phyloP scores from a whole-genome alignment of 1,139 yeast species.

The Saccharomyces hybrid region DNA sequence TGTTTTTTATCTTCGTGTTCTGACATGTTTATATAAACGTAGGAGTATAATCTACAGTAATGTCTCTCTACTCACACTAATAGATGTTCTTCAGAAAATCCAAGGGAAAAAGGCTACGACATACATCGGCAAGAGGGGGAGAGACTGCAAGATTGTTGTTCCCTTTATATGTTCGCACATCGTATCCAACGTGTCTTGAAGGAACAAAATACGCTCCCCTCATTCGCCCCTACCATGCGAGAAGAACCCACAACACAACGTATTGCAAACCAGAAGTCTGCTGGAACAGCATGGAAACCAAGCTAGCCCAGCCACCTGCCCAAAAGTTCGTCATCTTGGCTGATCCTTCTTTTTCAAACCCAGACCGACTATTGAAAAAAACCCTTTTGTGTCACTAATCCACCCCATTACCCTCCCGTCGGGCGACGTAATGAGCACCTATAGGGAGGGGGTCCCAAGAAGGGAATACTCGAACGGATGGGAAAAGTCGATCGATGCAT shows the following conservation, averaged over 20 bases:
- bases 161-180: not conserved
- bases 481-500: not conserved
- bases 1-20: slow-evolving; percentile 26
- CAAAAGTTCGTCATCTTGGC: not conserved
- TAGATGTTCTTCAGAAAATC: not conserved
- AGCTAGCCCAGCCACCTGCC: not conserved
- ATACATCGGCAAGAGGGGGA: not conserved
- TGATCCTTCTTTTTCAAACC: not conserved
- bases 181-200: not conserved
- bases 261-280: not conserved
- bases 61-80: not conserved
- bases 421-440: not conserved
- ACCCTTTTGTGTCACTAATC: not conserved
- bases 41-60: too few relatives aligned
- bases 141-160: not conserved
- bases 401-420: not conserved
- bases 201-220: not conserved
- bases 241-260: not conserved
- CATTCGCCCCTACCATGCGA: not conserved
- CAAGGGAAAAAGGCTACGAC: not conserved
- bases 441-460: not conserved
- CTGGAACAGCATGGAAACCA: not conserved
- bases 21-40: slow-evolving; percentile 13
- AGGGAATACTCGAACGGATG: not conserved
- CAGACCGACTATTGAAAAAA: not conserved